A percentile compares a stretch with the other conserved stretches of the same genome.
Evolutionary conservation across 1,284 basidiomycete species (phyloP).

Genomic region (Hemileia vastatrix): DNA sequence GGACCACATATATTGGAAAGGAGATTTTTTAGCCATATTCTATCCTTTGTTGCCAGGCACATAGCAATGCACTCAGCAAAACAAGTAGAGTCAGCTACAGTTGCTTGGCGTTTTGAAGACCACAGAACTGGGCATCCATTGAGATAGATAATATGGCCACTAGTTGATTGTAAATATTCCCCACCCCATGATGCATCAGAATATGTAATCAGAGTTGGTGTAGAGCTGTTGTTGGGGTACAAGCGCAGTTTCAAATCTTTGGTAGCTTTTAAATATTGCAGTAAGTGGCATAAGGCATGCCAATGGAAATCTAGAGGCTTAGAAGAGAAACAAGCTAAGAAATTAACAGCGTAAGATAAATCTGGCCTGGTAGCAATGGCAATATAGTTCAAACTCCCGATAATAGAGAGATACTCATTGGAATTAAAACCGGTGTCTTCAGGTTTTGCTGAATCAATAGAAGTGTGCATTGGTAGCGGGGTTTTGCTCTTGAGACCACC

Average conservation of each 20-base stretch:
- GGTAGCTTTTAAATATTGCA: neutral
- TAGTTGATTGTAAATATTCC: neutral
- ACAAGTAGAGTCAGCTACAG: neutral
- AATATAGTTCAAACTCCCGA: neutral
- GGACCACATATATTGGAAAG: too few species aligned
- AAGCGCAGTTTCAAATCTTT: neutral
- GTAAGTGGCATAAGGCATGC: neutral
- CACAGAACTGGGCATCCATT: neutral
- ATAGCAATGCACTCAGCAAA: slow-evolving; percentile 13
- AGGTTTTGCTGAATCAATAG: neutral
- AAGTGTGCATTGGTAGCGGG: neutral
- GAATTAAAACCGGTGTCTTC: neutral
- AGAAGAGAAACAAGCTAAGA: neutral
- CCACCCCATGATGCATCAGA: slow-evolving; percentile 4
- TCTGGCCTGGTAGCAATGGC: slow-evolving; percentile 1
- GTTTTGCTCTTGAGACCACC: too few species aligned
- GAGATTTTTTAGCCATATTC: too few species aligned
- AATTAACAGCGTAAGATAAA: neutral
- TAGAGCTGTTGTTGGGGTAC: neutral
- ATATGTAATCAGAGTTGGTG: neutral
- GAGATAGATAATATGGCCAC: neutral
- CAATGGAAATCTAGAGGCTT: neutral
- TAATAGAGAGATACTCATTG: neutral
- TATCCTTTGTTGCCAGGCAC: too few species aligned
- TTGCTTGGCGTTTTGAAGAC: neutral